Percentiles rank a stretch among this genome's conserved stretches.
These are phyloP conservation scores for Lactarius psammicola DNA, from an alignment of 768 basidiomycete genomes.

Conservation along the genomic window DNA sequence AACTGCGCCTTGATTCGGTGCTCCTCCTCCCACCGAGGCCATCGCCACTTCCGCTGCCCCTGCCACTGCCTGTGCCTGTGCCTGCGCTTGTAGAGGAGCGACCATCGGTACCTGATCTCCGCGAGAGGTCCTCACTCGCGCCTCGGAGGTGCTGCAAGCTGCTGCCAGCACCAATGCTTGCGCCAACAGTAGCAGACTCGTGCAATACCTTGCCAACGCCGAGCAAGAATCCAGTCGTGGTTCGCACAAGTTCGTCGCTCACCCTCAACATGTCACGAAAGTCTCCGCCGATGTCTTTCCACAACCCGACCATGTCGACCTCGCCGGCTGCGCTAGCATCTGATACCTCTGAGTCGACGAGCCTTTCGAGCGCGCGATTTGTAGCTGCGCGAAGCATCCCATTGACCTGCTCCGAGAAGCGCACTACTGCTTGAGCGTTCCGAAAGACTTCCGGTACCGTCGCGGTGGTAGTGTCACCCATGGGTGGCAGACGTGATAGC, in stretches of 20 bases:
- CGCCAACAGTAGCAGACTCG: conserved; percentile 43
- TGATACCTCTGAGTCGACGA: conserved; percentile 74
- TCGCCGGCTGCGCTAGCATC: conserved; percentile 38
- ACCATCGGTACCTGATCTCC: conserved; percentile 38
- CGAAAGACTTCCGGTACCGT: conserved; percentile 55
- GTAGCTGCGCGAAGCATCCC: conserved; percentile 55
- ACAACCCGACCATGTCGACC: conserved; percentile 53
- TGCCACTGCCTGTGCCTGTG: conserved; percentile 32
- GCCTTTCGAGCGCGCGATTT: conserved; percentile 61
- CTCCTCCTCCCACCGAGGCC: conserved; percentile 47
- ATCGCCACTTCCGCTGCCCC: conserved; percentile 51
- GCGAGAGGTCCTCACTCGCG: conserved; percentile 49
- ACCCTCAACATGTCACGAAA: conserved; percentile 67
- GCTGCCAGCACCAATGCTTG: conserved; percentile 22
- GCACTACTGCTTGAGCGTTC: conserved; percentile 61
- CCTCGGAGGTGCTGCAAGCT: conserved; percentile 49
- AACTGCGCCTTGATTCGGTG: conserved; percentile 47
- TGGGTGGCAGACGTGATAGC: conserved; percentile 52
- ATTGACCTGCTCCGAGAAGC: conserved; percentile 66
- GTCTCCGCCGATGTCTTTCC: conserved; percentile 68
- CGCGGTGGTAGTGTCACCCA: conserved; percentile 40
- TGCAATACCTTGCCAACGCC: conserved; percentile 68
- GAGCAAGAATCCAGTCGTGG: conserved; percentile 72
- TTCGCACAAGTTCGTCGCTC: conserved; percentile 77
- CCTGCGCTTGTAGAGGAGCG: conserved; percentile 30